phyloP scores from a whole-genome alignment of 345 rosid species.

The Cardamine resedifolia region DNA sequence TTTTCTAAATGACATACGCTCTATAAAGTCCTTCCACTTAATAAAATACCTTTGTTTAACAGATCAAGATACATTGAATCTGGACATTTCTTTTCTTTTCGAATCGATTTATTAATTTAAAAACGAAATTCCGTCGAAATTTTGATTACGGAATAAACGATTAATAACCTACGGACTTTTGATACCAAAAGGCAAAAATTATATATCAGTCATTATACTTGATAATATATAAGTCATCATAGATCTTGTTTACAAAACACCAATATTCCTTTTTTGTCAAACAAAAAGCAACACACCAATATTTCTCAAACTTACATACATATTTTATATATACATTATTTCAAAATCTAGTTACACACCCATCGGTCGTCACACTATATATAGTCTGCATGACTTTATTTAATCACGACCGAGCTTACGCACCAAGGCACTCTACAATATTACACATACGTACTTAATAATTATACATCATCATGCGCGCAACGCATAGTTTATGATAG shows the following conservation, averaged over 20 bases:
- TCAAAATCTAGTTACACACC: constrained; percentile 14
- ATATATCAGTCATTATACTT: background rate
- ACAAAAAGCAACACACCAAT: background rate
- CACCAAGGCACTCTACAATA: constrained; percentile 26
- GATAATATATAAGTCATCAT: background rate
- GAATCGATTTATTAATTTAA: background rate
- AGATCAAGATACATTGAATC: constrained; percentile 32
- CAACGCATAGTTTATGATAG: background rate
- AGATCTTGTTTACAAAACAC: background rate
- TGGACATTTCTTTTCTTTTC: constrained; percentile 20
- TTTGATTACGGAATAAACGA: background rate
- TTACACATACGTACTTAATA: constrained; percentile 7
- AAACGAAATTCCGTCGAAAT: background rate
- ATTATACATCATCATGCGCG: constrained; percentile 26
- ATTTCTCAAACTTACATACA: constrained; percentile 1
- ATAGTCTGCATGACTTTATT: constrained; percentile 33
- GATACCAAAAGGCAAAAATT: background rate
- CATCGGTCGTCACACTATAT: constrained; percentile 17
- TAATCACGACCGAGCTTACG: constrained; percentile 18
- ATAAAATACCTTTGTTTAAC: background rate
- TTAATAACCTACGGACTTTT: background rate
- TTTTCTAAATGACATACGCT: constrained; percentile 27
- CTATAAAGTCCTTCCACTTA: constrained; percentile 32
- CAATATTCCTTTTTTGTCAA: background rate
- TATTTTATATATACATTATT: constrained; percentile 18